A percentile compares a stretch with the other conserved stretches of the same genome.
phyloP scores from a whole-genome alignment of 106 monocot genomes.

The Acorus calamus region DNA sequence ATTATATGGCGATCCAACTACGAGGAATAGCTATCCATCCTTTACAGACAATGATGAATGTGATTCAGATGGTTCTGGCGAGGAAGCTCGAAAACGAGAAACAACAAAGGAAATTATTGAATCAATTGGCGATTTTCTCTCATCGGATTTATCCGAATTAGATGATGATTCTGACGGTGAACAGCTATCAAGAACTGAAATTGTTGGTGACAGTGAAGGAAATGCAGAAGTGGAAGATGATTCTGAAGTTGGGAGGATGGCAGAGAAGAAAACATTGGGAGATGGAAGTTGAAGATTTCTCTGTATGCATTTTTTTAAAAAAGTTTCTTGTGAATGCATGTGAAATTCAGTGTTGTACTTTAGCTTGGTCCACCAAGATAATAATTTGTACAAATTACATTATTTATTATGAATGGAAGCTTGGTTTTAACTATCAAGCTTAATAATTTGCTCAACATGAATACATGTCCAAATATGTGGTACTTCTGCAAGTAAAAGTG shows the following conservation, averaged over 20 bases:
- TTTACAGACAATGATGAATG: slow-evolving; percentile 15
- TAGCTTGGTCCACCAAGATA: too few species aligned
- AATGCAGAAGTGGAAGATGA: slow-evolving; percentile 1
- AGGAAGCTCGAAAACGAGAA: slow-evolving; percentile 2
- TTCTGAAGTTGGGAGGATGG: slow-evolving; percentile 6
- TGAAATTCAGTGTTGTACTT: too few species aligned
- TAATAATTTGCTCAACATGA: too few species aligned
- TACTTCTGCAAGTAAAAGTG: too few species aligned
- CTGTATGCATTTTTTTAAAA: too few species aligned
- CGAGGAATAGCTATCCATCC: slow-evolving; percentile 35
- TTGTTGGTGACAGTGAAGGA: slow-evolving; percentile 3
- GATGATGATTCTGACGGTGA: slow-evolving; percentile 26
- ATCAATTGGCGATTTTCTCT: slow-evolving; percentile 2
- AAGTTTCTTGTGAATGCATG: too few species aligned
- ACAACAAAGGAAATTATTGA: slow-evolving; percentile 5
- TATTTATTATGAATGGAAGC: too few species aligned
- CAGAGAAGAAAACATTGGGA: too few species aligned
- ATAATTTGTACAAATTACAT: too few species aligned
- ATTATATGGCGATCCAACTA: slow-evolving; percentile 67
- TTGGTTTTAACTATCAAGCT: too few species aligned
- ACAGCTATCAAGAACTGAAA: slow-evolving; percentile 3
- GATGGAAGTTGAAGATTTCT: too few species aligned
- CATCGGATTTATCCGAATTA: not conserved
- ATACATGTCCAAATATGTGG: too few species aligned
- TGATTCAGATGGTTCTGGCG: not conserved